Evolutionary conservation across 2,329 filamentous ascomycete species (phyloP).

Genomic region (Metarhizium sp.): DNA sequence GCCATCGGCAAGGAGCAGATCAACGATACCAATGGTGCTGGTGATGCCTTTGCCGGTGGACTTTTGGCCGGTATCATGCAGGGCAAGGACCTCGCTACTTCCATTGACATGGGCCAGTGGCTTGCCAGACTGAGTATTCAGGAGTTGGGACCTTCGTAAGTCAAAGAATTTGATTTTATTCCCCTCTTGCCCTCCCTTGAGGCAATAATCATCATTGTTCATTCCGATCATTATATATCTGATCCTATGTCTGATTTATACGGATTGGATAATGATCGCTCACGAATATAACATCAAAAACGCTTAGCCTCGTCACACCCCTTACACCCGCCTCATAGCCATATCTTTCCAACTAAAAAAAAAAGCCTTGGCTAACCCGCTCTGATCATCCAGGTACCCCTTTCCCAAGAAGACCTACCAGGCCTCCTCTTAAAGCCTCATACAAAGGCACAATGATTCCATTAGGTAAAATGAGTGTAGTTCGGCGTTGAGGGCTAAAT

Average conservation of each 20-base stretch:
- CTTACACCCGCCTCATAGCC: not conserved
- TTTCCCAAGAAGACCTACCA: conserved; percentile 73
- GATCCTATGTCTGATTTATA: not conserved
- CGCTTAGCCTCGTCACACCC: not conserved
- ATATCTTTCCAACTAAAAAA: not conserved
- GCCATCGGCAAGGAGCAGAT: conserved; percentile 70
- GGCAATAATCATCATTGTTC: not conserved
- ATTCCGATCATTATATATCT: not conserved
- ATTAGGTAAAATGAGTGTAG: conserved; percentile 13
- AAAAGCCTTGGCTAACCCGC: conserved; percentile 2
- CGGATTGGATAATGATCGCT: not conserved
- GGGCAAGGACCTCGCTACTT: conserved; percentile 68
- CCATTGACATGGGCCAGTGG: conserved; percentile 93
- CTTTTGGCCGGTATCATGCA: conserved; percentile 84
- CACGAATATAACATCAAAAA: not conserved
- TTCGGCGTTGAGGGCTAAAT: conserved; percentile 33
- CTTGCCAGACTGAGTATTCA: conserved; percentile 87
- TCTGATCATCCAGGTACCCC: conserved; percentile 50
- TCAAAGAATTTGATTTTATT: conserved; percentile 18
- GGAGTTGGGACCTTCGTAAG: conserved; percentile 92
- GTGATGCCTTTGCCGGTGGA: conserved; percentile 92
- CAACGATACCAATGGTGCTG: conserved; percentile 93
- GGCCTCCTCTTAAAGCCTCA: conserved; percentile 28
- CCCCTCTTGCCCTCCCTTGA: conserved; percentile 1
- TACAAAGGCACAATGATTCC: conserved; percentile 8